Evolutionary conservation across 164 flowering plant species (phyloP).

Genomic region (Tinospora cordifolia): DNA sequence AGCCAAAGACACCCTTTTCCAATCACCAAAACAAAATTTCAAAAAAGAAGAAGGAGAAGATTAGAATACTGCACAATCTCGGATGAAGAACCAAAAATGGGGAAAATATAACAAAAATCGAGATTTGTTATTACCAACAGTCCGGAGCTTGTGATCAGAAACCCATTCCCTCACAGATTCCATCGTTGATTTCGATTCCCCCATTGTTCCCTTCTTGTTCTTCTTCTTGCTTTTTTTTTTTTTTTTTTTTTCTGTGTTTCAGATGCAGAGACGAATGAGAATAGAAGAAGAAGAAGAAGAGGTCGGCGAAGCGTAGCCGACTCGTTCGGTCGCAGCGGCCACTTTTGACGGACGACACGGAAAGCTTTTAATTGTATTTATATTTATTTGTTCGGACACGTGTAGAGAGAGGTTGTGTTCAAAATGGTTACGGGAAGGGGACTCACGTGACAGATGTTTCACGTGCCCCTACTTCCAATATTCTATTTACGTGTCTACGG

Average conservation of each 20-base stretch:
- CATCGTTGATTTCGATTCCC: constrained; percentile 33
- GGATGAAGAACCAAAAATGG: not conserved
- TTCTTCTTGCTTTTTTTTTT: not conserved
- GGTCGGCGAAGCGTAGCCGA: not conserved
- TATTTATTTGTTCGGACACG: too few species aligned
- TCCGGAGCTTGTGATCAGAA: constrained; percentile 74
- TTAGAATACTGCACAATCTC: not conserved
- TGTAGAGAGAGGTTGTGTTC: too few species aligned
- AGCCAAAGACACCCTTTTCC: constrained; percentile 64
- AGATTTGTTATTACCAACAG: constrained; percentile 55
- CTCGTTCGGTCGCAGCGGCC: not conserved
- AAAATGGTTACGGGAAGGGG: too few species aligned
- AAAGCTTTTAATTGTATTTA: too few species aligned
- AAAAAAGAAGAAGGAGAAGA: not conserved
- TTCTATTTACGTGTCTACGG: too few species aligned
- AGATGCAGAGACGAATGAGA: not conserved
- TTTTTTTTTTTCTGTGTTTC: not conserved
- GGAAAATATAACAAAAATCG: not conserved
- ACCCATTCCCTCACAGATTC: constrained; percentile 59
- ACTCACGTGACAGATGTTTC: too few species aligned
- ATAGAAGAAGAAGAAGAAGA: not conserved
- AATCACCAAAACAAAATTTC: not conserved
- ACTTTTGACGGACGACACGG: not conserved
- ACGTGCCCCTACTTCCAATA: too few species aligned
- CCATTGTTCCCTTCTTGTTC: constrained; percentile 23